Evolutionary conservation across 75 land plant species (phyloP).

Genomic region (Cupressus sempervirens): DNA sequence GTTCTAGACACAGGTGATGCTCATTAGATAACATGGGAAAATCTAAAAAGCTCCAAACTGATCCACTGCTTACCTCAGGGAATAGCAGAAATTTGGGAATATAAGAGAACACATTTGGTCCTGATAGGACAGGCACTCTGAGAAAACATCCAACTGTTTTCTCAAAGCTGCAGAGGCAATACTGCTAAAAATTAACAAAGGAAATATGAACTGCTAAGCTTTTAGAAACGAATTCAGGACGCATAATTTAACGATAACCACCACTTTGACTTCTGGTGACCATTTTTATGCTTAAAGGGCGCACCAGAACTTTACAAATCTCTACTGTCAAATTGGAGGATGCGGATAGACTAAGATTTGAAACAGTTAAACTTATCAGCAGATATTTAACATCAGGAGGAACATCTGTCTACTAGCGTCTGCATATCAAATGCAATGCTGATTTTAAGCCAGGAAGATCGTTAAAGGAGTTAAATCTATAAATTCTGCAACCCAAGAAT

Average conservation of each 20-base stretch:
- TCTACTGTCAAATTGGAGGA: neutral
- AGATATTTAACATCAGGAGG: neutral
- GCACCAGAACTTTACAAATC: slow-evolving; percentile 3
- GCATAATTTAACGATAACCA: neutral
- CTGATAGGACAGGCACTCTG: neutral
- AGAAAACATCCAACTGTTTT: neutral
- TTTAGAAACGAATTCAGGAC: neutral
- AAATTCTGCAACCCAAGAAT: neutral
- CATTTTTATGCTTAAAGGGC: neutral
- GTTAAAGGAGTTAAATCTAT: neutral
- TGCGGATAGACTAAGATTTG: neutral
- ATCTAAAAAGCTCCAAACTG: neutral
- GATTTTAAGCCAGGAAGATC: neutral
- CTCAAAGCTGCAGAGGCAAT: neutral
- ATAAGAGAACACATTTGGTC: neutral
- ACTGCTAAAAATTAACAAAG: neutral
- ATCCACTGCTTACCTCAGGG: neutral
- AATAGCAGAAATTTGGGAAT: neutral
- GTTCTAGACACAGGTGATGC: neutral
- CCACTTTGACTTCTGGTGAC: neutral
- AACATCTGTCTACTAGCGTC: neutral
- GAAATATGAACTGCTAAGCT: neutral
- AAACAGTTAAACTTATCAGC: slow-evolving; percentile 2
- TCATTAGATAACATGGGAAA: neutral
- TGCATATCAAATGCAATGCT: neutral